Evolutionary conservation across 441 rosid species (phyloP).

Genomic region (Adansonia grandidieri): DNA sequence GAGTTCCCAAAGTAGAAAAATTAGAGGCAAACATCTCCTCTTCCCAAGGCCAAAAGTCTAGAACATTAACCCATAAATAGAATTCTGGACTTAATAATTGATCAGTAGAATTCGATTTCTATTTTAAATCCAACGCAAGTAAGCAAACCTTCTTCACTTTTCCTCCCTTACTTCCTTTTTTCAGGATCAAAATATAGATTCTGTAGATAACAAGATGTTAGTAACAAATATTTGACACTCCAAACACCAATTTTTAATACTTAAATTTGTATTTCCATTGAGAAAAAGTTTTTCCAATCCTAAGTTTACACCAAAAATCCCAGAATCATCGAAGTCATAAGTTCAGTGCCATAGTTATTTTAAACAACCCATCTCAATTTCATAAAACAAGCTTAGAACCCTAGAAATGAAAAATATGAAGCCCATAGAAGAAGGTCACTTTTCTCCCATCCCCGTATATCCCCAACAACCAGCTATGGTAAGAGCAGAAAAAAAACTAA

Average conservation of each 20-base stretch:
- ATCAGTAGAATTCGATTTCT: not conserved
- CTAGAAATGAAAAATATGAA: no score
- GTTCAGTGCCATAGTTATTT: no score
- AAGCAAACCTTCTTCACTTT: not conserved
- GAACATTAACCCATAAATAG: not conserved
- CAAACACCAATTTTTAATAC: not conserved
- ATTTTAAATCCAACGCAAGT: not conserved
- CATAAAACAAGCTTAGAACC: no score
- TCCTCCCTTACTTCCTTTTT: not conserved
- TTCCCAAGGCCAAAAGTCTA: not conserved
- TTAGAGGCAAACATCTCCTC: not conserved
- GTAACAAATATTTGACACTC: not conserved
- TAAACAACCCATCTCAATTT: no score
- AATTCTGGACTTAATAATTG: not conserved
- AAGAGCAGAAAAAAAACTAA: no score
- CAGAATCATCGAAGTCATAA: no score
- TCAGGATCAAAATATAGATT: not conserved
- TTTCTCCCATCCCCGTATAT: no score
- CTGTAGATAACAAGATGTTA: not conserved
- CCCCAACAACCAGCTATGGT: no score
- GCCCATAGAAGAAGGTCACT: no score
- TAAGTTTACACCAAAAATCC: not conserved
- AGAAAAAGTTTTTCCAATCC: not conserved
- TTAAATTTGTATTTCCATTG: not conserved
- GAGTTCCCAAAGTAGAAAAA: not conserved